Conservation (phyloP, 1,284 basidiomycete genomes). For the Puccinia coronata region DNA sequence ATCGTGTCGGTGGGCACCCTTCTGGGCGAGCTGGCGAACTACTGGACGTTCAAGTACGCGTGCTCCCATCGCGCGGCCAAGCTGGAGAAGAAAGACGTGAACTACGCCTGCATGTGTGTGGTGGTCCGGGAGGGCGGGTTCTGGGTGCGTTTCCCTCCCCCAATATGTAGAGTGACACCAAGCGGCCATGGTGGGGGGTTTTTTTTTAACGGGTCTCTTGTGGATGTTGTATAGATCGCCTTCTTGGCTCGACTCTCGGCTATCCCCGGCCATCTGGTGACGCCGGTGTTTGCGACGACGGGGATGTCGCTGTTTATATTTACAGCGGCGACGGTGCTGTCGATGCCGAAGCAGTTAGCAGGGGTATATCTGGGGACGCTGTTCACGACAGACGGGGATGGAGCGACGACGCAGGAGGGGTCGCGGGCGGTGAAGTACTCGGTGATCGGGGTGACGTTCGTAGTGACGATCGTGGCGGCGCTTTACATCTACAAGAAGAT, state of each 20-base stretch:
- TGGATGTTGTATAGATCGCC: not conserved
- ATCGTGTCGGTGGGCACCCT: slow-evolving; percentile 56
- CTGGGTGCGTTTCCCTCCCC: slow-evolving; percentile 50
- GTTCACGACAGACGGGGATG: slow-evolving; percentile 34
- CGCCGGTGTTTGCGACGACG: slow-evolving; percentile 57
- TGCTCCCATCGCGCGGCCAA: slow-evolving; percentile 56
- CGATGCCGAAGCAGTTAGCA: slow-evolving; percentile 59
- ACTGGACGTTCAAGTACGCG: slow-evolving; percentile 59
- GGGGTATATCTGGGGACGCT: slow-evolving; percentile 56
- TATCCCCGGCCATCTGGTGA: slow-evolving; percentile 57
- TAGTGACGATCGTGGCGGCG: slow-evolving; percentile 9
- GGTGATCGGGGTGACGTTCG: not conserved
- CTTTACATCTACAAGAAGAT: slow-evolving; percentile 36
- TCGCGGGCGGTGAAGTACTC: not conserved
- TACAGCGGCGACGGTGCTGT: slow-evolving; percentile 57
- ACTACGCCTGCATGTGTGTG: slow-evolving; percentile 59
- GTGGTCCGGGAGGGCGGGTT: slow-evolving; percentile 59
- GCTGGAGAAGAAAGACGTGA: slow-evolving; percentile 58
- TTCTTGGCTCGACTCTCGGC: slow-evolving; percentile 55
- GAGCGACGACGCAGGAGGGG: not conserved
- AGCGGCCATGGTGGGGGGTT: too few relatives aligned
- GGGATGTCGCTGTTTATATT: slow-evolving; percentile 58
- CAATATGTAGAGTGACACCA: too few relatives aligned
- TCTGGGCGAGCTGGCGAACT: slow-evolving; percentile 58
- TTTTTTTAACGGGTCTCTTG: not conserved